A percentile compares a stretch with the other conserved stretches of the same genome.
Conservation (phyloP, 2,329 filamentous ascomycete genomes). For the Aspergillus nomiae region DNA sequence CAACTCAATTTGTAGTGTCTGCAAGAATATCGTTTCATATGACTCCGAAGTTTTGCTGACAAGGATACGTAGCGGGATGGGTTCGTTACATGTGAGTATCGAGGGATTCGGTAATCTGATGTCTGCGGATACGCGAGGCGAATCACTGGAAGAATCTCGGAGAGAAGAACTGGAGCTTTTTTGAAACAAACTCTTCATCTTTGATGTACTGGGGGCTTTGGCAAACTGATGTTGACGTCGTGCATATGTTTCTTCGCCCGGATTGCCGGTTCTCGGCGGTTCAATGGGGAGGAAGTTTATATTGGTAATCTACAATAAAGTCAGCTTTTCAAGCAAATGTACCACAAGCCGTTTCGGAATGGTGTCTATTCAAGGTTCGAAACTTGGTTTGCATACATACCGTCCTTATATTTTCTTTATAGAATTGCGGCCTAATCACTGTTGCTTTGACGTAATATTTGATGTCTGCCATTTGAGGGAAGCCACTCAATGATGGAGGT, state of each 20-base stretch:
- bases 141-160: constrained; percentile 34
- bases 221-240: constrained; percentile 67
- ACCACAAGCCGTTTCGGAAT: neutral
- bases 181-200: constrained; percentile 64
- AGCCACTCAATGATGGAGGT: constrained; percentile 85
- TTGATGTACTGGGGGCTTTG: constrained; percentile 38
- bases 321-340: neutral
- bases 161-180: constrained; percentile 34
- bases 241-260: constrained; percentile 80
- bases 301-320: constrained; percentile 45
- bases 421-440: constrained; percentile 80
- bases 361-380: neutral
- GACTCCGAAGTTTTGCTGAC: constrained; percentile 73
- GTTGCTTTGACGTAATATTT: constrained; percentile 96
- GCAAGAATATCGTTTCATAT: constrained; percentile 71
- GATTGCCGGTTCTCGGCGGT: constrained; percentile 69
- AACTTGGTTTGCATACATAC: constrained; percentile 27
- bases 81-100: constrained; percentile 85
- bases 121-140: constrained; percentile 71
- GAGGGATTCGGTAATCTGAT: constrained; percentile 83
- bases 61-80: constrained; percentile 77
- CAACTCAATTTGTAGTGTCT: constrained; percentile 78
- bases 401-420: constrained; percentile 82
- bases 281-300: constrained; percentile 94
- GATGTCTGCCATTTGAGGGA: constrained; percentile 84